Conservation (phyloP, 257 asterid genomes). For the Solanum acaule region DNA sequence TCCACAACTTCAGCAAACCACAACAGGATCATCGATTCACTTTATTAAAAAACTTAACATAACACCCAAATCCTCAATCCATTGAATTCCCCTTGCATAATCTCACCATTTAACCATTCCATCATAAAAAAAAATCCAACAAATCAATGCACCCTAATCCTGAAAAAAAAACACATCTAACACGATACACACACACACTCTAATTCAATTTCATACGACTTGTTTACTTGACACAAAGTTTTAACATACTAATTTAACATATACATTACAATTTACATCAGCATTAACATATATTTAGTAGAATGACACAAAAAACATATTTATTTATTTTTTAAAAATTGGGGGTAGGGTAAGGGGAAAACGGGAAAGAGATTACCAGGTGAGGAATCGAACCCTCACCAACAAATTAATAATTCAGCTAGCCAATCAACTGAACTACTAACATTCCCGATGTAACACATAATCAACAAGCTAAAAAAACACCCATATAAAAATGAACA, state of each 20-base stretch:
- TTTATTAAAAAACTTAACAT: neutral
- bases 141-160: neutral
- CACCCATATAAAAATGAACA: neutral
- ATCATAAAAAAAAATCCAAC: neutral
- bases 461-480: neutral
- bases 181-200: neutral
- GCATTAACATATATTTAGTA: neutral
- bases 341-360: neutral
- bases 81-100: neutral
- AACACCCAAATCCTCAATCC: neutral
- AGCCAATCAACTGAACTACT: neutral
- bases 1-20: neutral
- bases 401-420: neutral
- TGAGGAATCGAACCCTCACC: neutral
- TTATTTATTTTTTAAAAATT: neutral
- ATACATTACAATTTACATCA: neutral
- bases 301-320: neutral
- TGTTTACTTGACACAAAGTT: neutral
- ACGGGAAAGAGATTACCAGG: neutral
- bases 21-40: neutral
- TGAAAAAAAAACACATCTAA: neutral
- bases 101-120: neutral
- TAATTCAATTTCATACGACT: neutral
- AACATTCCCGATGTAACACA: neutral
- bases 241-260: neutral